Percentiles rank a stretch among this genome's conserved stretches.
Evolutionary conservation across 768 basidiomycete genomes (phyloP).

Genomic region (Lactifluus pinguis): DNA sequence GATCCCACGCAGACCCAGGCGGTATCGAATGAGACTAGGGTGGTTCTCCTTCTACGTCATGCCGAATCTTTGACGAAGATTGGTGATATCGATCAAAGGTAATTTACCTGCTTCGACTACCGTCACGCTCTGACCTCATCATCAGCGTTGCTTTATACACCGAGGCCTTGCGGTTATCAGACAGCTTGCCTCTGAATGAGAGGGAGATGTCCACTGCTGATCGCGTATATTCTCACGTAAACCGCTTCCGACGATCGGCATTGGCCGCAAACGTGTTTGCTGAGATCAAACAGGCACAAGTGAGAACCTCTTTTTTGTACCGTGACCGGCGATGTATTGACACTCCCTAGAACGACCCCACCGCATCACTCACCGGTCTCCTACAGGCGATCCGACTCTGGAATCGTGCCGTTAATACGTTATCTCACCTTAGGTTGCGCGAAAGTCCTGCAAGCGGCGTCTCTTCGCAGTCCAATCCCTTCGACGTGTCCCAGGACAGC

Average conservation of each 20-base stretch:
- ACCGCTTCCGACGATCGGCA: slow-evolving; percentile 58
- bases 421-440: slow-evolving; percentile 48
- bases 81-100: slow-evolving; percentile 59
- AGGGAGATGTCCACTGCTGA: slow-evolving; percentile 42
- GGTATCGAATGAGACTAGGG: slow-evolving; percentile 42
- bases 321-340: background rate
- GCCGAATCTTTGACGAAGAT: slow-evolving; percentile 54
- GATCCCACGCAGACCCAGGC: slow-evolving; percentile 35
- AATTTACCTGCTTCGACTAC: slow-evolving; percentile 1
- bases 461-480: slow-evolving; percentile 45
- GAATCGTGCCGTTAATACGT: slow-evolving; percentile 67
- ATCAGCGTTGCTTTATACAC: slow-evolving; percentile 43
- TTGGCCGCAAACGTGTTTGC: slow-evolving; percentile 63
- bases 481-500: slow-evolving; percentile 37
- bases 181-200: slow-evolving; percentile 33
- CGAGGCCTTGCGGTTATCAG: slow-evolving; percentile 47
- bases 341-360: slow-evolving; percentile 47
- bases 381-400: slow-evolving; percentile 69
- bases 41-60: slow-evolving; percentile 52
- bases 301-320: slow-evolving; percentile 23
- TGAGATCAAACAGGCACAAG: slow-evolving; percentile 58
- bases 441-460: slow-evolving; percentile 22
- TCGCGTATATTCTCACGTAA: slow-evolving; percentile 51
- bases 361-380: slow-evolving; percentile 45
- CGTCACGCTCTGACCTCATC: background rate